These are phyloP conservation scores for Xylariomycetidae sp. DNA, from an alignment of 2,329 filamentous ascomycete species.

Conservation along the genomic window DNA sequence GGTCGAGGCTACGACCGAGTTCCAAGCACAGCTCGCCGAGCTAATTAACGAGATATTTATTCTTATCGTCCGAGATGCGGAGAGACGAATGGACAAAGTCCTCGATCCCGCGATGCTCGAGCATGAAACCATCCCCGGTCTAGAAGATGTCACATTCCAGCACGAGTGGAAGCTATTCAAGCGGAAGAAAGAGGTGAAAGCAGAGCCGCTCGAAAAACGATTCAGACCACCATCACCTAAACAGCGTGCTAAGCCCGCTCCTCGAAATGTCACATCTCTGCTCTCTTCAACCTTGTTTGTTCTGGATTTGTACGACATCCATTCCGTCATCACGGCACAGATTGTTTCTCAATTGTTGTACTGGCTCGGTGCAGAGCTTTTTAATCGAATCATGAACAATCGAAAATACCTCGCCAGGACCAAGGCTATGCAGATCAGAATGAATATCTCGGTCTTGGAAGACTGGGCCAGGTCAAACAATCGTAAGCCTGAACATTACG, in stretches of 20 bases:
- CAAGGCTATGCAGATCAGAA: constrained; percentile 99
- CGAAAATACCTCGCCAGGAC: constrained; percentile 90
- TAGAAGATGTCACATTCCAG: constrained; percentile 94
- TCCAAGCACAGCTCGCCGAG: constrained; percentile 89
- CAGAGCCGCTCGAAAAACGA: constrained; percentile 84
- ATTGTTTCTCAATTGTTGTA: constrained; percentile 90
- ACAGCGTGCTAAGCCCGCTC: constrained; percentile 83
- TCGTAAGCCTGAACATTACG: constrained; percentile 89
- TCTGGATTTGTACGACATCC: constrained; percentile 96
- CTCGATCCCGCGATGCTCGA: constrained; percentile 92
- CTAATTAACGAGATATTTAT: constrained; percentile 98
- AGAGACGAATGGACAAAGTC: constrained; percentile 93
- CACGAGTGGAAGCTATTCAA: constrained; percentile 99
- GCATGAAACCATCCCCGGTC: constrained; percentile 95
- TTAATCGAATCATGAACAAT: constrained; percentile 97
- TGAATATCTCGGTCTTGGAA: constrained; percentile 94
- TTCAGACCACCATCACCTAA: constrained; percentile 92
- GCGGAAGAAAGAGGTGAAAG: constrained; percentile 82
- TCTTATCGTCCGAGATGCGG: constrained; percentile 91
- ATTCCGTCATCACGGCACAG: constrained; percentile 91
- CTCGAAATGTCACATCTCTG: constrained; percentile 91
- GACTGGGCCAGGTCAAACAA: constrained; percentile 96
- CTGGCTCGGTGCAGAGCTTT: constrained; percentile 93
- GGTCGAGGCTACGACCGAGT: constrained; percentile 75
- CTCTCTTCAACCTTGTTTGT: constrained; percentile 96